Conservation (phyloP, 129 eudicot species). For the Chrysanthemum seticuspe region DNA sequence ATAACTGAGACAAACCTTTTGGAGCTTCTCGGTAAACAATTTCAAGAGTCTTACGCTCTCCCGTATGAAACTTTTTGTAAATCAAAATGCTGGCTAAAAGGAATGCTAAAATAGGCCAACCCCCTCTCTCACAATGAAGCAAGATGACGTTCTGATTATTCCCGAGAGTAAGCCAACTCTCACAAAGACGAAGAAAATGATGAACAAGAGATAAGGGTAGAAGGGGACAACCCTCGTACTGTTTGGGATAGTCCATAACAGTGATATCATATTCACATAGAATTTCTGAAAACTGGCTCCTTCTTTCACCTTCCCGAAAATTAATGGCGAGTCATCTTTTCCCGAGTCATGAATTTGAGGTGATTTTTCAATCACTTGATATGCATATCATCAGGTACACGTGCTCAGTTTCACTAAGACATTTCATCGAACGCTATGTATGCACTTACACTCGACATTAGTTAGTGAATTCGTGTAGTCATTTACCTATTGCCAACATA, state of each 20-base stretch:
- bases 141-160: slow-evolving; percentile 77
- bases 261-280: slow-evolving; percentile 87
- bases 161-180: slow-evolving; percentile 95
- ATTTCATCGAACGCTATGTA: no score
- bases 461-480: no score
- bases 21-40: slow-evolving; percentile 92
- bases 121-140: slow-evolving; percentile 98
- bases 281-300: slow-evolving; percentile 85
- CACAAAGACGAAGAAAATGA: slow-evolving; percentile 92
- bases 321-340: slow-evolving; percentile 63
- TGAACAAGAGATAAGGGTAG: slow-evolving; percentile 83
- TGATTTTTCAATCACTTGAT: no score
- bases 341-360: no score
- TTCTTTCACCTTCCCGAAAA: slow-evolving; percentile 91
- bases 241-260: slow-evolving; percentile 94
- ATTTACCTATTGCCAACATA: no score
- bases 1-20: slow-evolving; percentile 73
- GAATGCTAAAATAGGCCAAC: slow-evolving; percentile 91
- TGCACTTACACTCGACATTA: no score
- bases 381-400: no score
- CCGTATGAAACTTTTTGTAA: slow-evolving; percentile 74
- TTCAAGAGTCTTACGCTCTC: slow-evolving; percentile 86
- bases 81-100: slow-evolving; percentile 84
- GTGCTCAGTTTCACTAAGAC: no score
- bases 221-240: slow-evolving; percentile 94